A percentile compares a stretch with the other conserved stretches of the same genome.
Conservation (phyloP, 2,329 filamentous ascomycete species). For the Diaporthe humulicola region DNA sequence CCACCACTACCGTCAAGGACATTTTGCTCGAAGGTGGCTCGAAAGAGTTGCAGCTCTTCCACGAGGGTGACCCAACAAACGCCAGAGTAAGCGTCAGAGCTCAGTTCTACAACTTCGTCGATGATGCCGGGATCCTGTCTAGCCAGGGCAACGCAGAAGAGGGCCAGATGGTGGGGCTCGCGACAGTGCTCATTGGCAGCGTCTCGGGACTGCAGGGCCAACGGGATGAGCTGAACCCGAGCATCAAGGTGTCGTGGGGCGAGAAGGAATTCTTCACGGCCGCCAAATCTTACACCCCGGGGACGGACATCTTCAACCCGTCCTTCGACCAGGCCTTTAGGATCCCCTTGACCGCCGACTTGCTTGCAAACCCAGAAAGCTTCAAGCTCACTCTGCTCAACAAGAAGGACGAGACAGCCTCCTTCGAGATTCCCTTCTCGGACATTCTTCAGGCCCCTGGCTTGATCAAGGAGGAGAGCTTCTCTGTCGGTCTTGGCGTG, state of each 20-base stretch:
- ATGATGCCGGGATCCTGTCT: slow-evolving; percentile 50
- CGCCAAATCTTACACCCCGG: slow-evolving; percentile 57
- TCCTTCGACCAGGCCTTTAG: slow-evolving; percentile 60
- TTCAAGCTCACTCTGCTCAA: slow-evolving; percentile 53
- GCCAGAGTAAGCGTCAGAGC: slow-evolving; percentile 53
- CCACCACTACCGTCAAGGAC: slow-evolving; percentile 54
- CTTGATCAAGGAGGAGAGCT: slow-evolving; percentile 49
- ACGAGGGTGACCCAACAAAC: slow-evolving; percentile 52
- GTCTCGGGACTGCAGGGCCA: slow-evolving; percentile 56
- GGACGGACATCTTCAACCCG: slow-evolving; percentile 62
- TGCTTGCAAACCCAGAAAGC: slow-evolving; percentile 45
- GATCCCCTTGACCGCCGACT: slow-evolving; percentile 53
- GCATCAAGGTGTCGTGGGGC: slow-evolving; percentile 59
- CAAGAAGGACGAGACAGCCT: slow-evolving; percentile 49
- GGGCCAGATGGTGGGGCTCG: slow-evolving; percentile 54
- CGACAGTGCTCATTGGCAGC: slow-evolving; percentile 58
- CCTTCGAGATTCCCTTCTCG: slow-evolving; percentile 52
- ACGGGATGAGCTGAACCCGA: slow-evolving; percentile 59
- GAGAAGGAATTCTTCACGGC: slow-evolving; percentile 56
- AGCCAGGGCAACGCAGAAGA: slow-evolving; percentile 44
- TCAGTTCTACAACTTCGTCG: slow-evolving; percentile 57
- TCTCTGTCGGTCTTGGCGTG: slow-evolving; percentile 52
- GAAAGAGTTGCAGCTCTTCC: slow-evolving; percentile 54
- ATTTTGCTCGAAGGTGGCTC: slow-evolving; percentile 57
- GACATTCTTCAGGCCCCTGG: slow-evolving; percentile 50